These are phyloP conservation scores for Aspergillus avenaceus DNA, from an alignment of 495 filamentous ascomycete genomes.

Conservation along the genomic window DNA sequence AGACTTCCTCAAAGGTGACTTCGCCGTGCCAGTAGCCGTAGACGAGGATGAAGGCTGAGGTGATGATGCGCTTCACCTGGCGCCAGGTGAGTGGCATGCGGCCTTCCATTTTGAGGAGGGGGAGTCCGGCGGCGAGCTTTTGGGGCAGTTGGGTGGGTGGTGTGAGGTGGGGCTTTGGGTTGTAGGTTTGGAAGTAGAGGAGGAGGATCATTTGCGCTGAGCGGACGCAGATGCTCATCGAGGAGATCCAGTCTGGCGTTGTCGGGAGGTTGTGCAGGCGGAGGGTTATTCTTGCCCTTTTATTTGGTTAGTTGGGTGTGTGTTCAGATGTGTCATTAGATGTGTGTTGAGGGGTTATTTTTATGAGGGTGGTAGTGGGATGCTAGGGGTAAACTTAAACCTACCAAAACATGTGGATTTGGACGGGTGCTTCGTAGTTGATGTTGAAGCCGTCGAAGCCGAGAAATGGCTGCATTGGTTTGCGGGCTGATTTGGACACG, in stretches of 20 bases:
- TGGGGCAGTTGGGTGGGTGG: not conserved
- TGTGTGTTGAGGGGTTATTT: too few species aligned
- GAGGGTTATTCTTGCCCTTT: not conserved
- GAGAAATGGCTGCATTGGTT: not conserved
- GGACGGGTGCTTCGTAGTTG: not conserved
- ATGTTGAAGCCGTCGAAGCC: not conserved
- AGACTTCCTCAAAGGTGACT: not conserved
- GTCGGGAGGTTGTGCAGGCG: not conserved
- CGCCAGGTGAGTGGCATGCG: not conserved
- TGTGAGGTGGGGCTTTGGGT: not conserved
- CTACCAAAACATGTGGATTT: not conserved
- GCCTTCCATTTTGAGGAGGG: not conserved
- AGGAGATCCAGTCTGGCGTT: not conserved
- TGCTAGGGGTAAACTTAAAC: too few species aligned
- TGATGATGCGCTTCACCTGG: not conserved
- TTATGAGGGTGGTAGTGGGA: too few species aligned
- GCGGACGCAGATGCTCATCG: slow-evolving; percentile 1
- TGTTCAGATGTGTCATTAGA: too few species aligned
- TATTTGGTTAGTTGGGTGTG: not conserved
- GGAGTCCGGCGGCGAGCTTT: not conserved
- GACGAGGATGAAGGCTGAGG: not conserved
- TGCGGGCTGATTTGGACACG: not conserved
- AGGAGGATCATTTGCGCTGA: not conserved
- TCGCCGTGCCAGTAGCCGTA: not conserved
- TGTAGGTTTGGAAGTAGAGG: not conserved